phyloP scores from a whole-genome alignment of 805 yeast genomes.

The Candida berthetii region DNA sequence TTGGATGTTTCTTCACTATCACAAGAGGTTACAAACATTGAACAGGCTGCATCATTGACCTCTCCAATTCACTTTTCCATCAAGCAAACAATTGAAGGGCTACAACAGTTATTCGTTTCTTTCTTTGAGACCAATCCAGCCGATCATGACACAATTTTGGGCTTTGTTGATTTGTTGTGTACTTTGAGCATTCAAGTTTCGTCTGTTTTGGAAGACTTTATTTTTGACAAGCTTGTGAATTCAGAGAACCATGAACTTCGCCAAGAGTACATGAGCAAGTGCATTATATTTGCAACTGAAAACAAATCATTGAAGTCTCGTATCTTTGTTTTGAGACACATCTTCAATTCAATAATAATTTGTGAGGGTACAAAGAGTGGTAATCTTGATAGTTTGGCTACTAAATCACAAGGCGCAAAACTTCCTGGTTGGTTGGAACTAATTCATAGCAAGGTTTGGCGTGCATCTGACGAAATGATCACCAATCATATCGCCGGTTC shows the following conservation, averaged over 20 bases:
- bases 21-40: constrained; percentile 35
- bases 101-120: constrained; percentile 44
- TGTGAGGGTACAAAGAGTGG: constrained; percentile 51
- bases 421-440: constrained; percentile 57
- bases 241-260: constrained; percentile 40
- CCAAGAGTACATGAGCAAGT: constrained; percentile 42
- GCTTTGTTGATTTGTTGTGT: constrained; percentile 36
- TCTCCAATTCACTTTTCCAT: constrained; percentile 66
- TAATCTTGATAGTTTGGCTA: constrained; percentile 39
- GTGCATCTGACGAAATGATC: constrained; percentile 45
- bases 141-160: constrained; percentile 32
- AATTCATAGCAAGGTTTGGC: constrained; percentile 70
- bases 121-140: constrained; percentile 26
- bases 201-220: constrained; percentile 44
- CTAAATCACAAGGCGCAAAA: constrained; percentile 19
- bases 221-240: constrained; percentile 50
- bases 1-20: constrained; percentile 35
- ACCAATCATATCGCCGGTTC: constrained; percentile 56
- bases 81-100: constrained; percentile 58
- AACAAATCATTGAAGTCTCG: constrained; percentile 45
- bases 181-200: constrained; percentile 40
- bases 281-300: constrained; percentile 44
- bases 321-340: constrained; percentile 51
- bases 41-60: constrained; percentile 35
- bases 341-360: constrained; percentile 61